Evolutionary conservation across 1,139 yeast species (phyloP).

Genomic region (Maudiozyma humilis): DNA sequence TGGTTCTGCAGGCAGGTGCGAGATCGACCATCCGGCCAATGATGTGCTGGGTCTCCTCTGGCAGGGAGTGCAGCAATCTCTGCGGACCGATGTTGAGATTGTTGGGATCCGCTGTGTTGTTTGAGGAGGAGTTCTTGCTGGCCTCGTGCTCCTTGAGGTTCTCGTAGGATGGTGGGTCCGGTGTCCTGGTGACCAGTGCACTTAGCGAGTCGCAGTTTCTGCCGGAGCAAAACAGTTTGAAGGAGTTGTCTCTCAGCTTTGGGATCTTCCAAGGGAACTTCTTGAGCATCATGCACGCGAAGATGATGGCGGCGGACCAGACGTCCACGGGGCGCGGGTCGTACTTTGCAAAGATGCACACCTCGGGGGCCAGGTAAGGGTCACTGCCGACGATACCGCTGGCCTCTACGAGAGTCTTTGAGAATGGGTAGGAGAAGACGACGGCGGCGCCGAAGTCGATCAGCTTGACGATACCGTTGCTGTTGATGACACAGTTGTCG

Average conservation of each 20-base stretch:
- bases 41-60: constrained; percentile 57
- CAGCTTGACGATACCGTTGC: constrained; percentile 76
- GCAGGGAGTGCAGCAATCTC: constrained; percentile 58
- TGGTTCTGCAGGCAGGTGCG: constrained; percentile 81
- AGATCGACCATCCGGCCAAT: constrained; percentile 69
- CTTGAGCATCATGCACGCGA: constrained; percentile 89
- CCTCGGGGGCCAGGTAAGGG: constrained; percentile 93
- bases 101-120: constrained; percentile 31
- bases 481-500: constrained; percentile 86
- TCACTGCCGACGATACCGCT: constrained; percentile 92
- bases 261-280: constrained; percentile 98
- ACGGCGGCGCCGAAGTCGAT: constrained; percentile 95
- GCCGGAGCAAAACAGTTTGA: constrained; percentile 46
- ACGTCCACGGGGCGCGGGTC: constrained; percentile 93
- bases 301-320: constrained; percentile 89
- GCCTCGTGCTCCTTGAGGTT: constrained; percentile 10
- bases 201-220: constrained; percentile 38
- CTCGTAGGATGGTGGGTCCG: constrained; percentile 32
- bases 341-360: constrained; percentile 68
- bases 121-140: constrained; percentile 9
- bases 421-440: constrained; percentile 84
- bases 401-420: constrained; percentile 69
- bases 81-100: constrained; percentile 61
- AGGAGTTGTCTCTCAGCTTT: constrained; percentile 74
- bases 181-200: constrained; percentile 34